Evolutionary conservation across 140 eudicot genomes (phyloP).

Genomic region (Anethum foeniculum): DNA sequence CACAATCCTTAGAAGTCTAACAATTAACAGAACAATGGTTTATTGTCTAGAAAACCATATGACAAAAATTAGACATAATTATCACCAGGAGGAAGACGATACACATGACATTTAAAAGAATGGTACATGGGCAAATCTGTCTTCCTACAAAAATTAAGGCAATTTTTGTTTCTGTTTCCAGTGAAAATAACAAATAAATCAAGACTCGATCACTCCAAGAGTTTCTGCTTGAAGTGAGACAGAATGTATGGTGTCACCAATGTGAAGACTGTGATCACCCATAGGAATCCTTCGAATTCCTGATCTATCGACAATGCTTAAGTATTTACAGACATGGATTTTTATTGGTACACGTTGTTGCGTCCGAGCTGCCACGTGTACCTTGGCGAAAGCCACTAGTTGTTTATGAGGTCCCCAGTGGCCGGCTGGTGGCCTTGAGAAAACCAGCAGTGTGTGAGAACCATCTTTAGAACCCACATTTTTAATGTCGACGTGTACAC

Average conservation of each 20-base stretch:
- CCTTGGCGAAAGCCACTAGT: slow-evolving; percentile 62
- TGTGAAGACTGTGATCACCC: slow-evolving; percentile 66
- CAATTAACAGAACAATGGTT: background rate
- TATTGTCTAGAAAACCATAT: background rate
- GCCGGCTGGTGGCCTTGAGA: slow-evolving; percentile 58
- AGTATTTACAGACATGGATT: slow-evolving; percentile 69
- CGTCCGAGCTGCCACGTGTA: slow-evolving; percentile 43
- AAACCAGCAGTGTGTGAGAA: slow-evolving; percentile 66
- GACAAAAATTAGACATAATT: background rate
- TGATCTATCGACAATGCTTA: slow-evolving; percentile 62
- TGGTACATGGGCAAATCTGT: slow-evolving; percentile 11
- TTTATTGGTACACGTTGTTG: slow-evolving; percentile 33
- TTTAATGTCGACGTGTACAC: slow-evolving; percentile 45
- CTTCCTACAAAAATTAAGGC: slow-evolving; percentile 23
- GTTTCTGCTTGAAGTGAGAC: slow-evolving; percentile 62
- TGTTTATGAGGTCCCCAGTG: slow-evolving; percentile 83
- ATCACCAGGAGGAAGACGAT: background rate
- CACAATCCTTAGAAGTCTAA: background rate
- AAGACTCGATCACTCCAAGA: slow-evolving; percentile 58
- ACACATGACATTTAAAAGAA: slow-evolving; percentile 12
- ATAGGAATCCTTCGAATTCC: slow-evolving; percentile 74
- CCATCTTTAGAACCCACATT: slow-evolving; percentile 68
- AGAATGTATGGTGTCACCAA: slow-evolving; percentile 64
- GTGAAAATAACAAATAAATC: background rate
- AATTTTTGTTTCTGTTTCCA: background rate